Base-by-base conservation (phyloP, 495 filamentous ascomycete genomes). In the Entonaema liquescens region DNA sequence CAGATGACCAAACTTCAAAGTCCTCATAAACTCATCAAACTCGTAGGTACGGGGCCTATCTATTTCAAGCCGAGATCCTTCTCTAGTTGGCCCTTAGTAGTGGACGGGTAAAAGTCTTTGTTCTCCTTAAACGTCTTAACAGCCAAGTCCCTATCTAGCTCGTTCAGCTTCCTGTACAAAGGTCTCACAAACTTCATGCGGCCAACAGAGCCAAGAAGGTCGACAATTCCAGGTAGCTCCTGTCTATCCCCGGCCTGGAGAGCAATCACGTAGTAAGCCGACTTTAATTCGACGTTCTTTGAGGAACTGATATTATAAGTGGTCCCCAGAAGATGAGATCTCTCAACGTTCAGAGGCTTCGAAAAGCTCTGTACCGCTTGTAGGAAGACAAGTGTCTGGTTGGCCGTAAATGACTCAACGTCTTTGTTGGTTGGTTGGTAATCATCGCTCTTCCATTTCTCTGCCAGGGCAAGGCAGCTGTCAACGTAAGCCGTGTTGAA, bases 151-250 rank as follows among this genome's bases (percentile, higher is more conserved):
- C 87, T 83, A 81, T 97, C 90, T 2, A 90, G 85, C 71, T 88
- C 87, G 70, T 90, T 89, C 71, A 98, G 80, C 61, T 86, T 82
- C 68, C 89, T 86, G 82, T 88, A 95, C 78, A 99, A 78, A 57
- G 94, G 92, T 65, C 93, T 85, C 59, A 97, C 93, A 78, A 95
- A 98, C 85, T 99, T 99, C 95, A 99, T 97, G 56, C 95, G 87
- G 4, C 95, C 95, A 67, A 97, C 93, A 15, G 84, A 84, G 3
- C 92, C 91, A 38, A 98, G 82, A 15, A 97, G 83, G 56, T 92
- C 88, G 5, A 89, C 89, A 0, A 93, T 87, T 0, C 89, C 88
- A 40, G 87, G 77, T 69, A 93, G 91, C 2, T 91, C 83, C 29
- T 78, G 86, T 67, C 84, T 78, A 70, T 91, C 90, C 53, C 87